These are phyloP conservation scores for Vicia sativa DNA, from an alignment of 306 rosid genomes.

Conservation along the genomic window DNA sequence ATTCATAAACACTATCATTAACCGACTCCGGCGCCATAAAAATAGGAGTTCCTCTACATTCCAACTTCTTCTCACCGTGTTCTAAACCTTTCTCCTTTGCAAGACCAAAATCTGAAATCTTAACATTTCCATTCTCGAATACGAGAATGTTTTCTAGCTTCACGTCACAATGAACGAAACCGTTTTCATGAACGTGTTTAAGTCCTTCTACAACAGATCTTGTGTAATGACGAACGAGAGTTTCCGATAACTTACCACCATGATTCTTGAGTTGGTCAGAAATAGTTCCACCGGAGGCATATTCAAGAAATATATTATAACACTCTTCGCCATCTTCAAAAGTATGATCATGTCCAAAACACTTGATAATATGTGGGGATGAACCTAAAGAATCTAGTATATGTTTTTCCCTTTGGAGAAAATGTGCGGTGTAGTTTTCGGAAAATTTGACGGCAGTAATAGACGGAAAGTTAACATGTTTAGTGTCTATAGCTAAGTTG, in stretches of 20 bases:
- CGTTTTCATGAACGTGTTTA: slow-evolving; percentile 50
- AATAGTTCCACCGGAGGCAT: slow-evolving; percentile 63
- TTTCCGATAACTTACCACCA: slow-evolving; percentile 56
- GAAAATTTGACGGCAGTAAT: slow-evolving; percentile 65
- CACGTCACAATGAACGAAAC: slow-evolving; percentile 85
- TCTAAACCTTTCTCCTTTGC: slow-evolving; percentile 51
- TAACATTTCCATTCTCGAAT: slow-evolving; percentile 53
- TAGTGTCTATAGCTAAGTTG: slow-evolving; percentile 46
- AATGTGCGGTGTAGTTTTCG: slow-evolving; percentile 8
- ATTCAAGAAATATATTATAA: slow-evolving; percentile 71
- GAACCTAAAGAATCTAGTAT: slow-evolving; percentile 47
- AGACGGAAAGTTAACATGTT: slow-evolving; percentile 29
- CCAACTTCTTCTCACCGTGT: too few species aligned
- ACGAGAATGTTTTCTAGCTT: slow-evolving; percentile 75
- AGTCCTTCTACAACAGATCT: slow-evolving; percentile 59
- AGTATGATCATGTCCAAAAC: slow-evolving; percentile 52
- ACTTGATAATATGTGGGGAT: slow-evolving; percentile 56
- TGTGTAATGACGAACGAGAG: slow-evolving; percentile 46
- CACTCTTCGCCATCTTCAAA: slow-evolving; percentile 50
- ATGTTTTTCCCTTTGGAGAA: slow-evolving; percentile 59
- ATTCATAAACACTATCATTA: slow-evolving; percentile 56
- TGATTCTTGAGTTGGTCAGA: slow-evolving; percentile 49
- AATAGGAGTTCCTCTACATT: slow-evolving; percentile 71
- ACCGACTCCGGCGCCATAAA: slow-evolving; percentile 83
- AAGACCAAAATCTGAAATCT: slow-evolving; percentile 86